Evolutionary conservation across 2,329 filamentous ascomycete genomes (phyloP), one percentile per base, ranked within the genome.

Genomic region (Aspergillus pseudoviridinutans): DNA sequence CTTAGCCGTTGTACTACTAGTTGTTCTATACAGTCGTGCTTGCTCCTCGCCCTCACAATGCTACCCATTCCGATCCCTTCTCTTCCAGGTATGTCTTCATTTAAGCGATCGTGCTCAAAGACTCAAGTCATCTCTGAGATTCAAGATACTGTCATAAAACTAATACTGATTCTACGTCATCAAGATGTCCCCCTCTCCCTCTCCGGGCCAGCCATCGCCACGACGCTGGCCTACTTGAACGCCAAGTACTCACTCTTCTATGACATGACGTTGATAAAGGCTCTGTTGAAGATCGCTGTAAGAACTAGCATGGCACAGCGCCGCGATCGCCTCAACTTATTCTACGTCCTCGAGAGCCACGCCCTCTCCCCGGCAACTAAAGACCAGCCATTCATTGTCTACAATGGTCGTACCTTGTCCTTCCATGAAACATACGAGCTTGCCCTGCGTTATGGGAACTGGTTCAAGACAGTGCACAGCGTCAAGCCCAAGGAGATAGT

Each of bases 221-320:
- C 89, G 4, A 81, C 82, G 3, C 77, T 88, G n/a, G 88, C 90
- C 32, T 96, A 95, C 71, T 73, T 93, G 64, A 91, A 94, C 69
- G 91, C 89, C 46, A 86, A 84, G 70, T 82, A 81, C 58, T 81
- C 83, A 6, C 65, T 92, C 49, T 86, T 79, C 70, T 86, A 90
- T 69, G 91, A 96, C 72, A 71, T 79, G 47, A 70, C 75, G 7
- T 71, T 92, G 17, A 66, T 93, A n/a, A 79, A 76, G 35, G 80
- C 81, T 53, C 73, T 84, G 42, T 41, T 84, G 12, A 79, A 79
- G 29, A 74, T 81, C 20, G 65, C 77, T 12, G 59, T 81, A 44
- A 75, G 74, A 20, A 71, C 79, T 49, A 68, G 72, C 8, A 71
- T 78, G 59, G 79, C 81, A 61, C 79, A 86, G 66, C 79, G 78